Evolutionary conservation across 1,284 basidiomycete species (phyloP), one percentile per base, ranked within the genome.

Genomic region (Sporisorium scitamineum): DNA sequence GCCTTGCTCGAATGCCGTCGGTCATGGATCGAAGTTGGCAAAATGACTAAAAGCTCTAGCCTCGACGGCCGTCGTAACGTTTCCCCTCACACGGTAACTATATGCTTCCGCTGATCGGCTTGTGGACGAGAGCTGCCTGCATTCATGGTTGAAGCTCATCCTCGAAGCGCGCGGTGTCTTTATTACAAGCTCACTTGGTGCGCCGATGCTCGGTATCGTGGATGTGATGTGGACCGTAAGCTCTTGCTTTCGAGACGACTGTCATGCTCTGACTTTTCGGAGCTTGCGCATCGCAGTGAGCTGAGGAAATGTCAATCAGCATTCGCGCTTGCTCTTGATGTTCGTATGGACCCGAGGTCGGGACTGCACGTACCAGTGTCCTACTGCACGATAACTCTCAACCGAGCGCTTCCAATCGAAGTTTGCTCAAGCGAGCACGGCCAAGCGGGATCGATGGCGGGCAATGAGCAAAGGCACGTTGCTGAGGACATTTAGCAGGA

Each of bases 231-330:
- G 9, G 24, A 29, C 47, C 47, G 47, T 16, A 48, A n/a, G 10
- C 47, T 48, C 47, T 48, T 29, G 47, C 47, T 48, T 18, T 48
- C 26, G 34, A 37, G 13, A n/a, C 7, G 11, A n/a, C 27, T 10
- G 0, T n/a, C 45, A 18, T 16, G 14, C 6, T 27, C 10, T 27
- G 26, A 9, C 45, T 48, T 31, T 47, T 31, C n/a, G 27, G 47
- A 48, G 47, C 47, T 48, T 48, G 27, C 47, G 47, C 27, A 27
- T 48, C 27, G 31, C 27, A 29, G n/a, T 48, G 27, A 48, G n/a
- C 27, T 29, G 27, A 18, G 45, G 45, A 27, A 47, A 47, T 4
- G 45, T 7, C 47, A 24, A 31, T 11, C 18, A 29, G 16, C 7
- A 18, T 31, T 10, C 8, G 47, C 29, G 44, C 44, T 47, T 47